Base-by-base conservation (phyloP, 1,284 basidiomycete species). In the Sporisorium graminicola region DNA sequence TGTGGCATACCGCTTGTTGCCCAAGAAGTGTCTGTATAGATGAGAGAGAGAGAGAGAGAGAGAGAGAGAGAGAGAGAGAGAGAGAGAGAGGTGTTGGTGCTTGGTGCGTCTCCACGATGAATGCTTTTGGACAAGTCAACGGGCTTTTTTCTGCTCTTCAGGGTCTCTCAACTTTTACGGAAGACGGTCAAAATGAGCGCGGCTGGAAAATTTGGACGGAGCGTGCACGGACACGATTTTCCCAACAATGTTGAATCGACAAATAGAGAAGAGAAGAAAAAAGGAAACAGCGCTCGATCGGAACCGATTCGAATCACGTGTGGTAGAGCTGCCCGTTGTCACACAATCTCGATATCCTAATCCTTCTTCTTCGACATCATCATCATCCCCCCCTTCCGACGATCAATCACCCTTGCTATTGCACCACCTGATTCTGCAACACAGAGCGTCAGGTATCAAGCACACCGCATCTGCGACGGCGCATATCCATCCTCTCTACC, bases 221-320 rank as follows among this genome's bases (percentile, higher is more conserved):
- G 18, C 24, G 47, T 56, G 56, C 63, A 65, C 63, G 56, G 56
- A 42, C 51, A 24, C 2, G 27, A 35, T 26, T 43, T 40, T 31
- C 13, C 13, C 16, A 10, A 12, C 24, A 52, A 26, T 59, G 49
- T 52, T 16, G n/a, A 22, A 52, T 52, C 40, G 27, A 8, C 27
- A 18, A 7, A 2, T 49, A 5, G 4, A 13, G 18, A 43, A 20
- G 35, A n/a, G 2, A 35, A 22, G 6, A 2, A 67, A 42, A 35
- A 22, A n/a, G n/a, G n/a, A n/a, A n/a, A n/a, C n/a, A n/a, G n/a
- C n/a, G n/a, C n/a, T 14, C 20, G 55, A 58, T 68, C 65, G 65
- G 65, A 54, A 33, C 59, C 65, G 65, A 54, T 56, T 16, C 54
- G 26, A 42, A 50, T 60, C 47, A 60, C 58, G 58, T 66, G 63